phyloP scores from a whole-genome alignment of 768 basidiomycete species.

The Mrakia frigida region DNA sequence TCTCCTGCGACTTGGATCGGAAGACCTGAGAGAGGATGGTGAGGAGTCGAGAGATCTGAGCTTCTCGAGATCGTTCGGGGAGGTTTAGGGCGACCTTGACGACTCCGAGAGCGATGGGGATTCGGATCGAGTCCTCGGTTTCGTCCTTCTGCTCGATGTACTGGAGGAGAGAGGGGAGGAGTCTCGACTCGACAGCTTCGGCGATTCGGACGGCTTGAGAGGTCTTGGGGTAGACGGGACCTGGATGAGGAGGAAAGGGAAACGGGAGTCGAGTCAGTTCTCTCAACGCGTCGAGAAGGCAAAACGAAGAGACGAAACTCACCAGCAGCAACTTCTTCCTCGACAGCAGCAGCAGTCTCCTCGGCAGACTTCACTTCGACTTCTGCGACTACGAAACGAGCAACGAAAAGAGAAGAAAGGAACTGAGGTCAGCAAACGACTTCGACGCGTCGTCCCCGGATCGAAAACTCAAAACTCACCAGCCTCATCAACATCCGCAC shows the following conservation, averaged over 20 bases:
- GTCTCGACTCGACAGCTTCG: conserved; percentile 66
- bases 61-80: conserved; percentile 57
- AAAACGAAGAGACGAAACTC: background rate
- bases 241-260: background rate
- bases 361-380: conserved; percentile 35
- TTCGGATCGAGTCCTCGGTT: conserved; percentile 75
- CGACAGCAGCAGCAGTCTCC: conserved; percentile 34
- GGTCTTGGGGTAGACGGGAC: conserved; percentile 20
- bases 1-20: conserved; percentile 89
- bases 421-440: background rate
- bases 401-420: background rate
- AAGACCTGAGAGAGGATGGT: conserved; percentile 83
- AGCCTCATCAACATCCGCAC: conserved; percentile 36
- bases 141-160: conserved; percentile 81
- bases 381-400: conserved; percentile 23
- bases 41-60: conserved; percentile 68
- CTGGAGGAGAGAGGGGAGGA: conserved; percentile 71
- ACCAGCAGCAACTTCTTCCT: conserved; percentile 27
- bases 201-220: conserved; percentile 50
- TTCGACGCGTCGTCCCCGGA: background rate
- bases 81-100: conserved; percentile 76
- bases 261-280: background rate
- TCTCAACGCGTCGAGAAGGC: background rate
- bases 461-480: background rate
- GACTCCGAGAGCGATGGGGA: conserved; percentile 82